Percentiles rank a stretch among this genome's conserved stretches.
Conservation (phyloP, 495 filamentous ascomycete species). For the Penicillium goetzii region DNA sequence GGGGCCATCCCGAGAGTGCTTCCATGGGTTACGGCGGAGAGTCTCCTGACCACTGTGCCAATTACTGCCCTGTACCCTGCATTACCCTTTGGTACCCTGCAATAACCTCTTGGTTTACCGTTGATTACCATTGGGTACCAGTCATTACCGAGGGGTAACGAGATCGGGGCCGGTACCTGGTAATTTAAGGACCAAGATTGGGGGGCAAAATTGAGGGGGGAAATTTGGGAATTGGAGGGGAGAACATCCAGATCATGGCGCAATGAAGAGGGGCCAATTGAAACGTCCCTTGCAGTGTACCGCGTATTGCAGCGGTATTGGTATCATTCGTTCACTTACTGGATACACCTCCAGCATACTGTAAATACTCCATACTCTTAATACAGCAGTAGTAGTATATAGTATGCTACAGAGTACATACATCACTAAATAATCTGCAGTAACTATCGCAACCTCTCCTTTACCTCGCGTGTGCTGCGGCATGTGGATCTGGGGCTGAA, state of each 20-base stretch:
- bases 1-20: conserved; percentile 25
- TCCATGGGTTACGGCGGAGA: conserved; percentile 24
- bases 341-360: neutral
- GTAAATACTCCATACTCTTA: neutral
- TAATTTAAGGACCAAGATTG: conserved; percentile 4
- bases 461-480: conserved; percentile 14
- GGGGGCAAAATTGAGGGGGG: neutral
- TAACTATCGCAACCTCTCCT: neutral
- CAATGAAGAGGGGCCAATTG: conserved; percentile 1
- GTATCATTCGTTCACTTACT: neutral
- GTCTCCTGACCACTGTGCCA: neutral
- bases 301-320: neutral
- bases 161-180: neutral
- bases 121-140: conserved; percentile 1
- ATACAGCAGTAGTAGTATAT: too few species aligned
- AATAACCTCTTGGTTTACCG: neutral
- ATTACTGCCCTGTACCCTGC: conserved; percentile 5
- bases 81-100: neutral
- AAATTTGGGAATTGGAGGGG: neutral
- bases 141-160: neutral
- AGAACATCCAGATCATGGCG: neutral
- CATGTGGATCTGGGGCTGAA: conserved; percentile 34
- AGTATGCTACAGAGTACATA: too few species aligned
- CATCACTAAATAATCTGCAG: neutral
- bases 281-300: conserved; percentile 14